A percentile compares a stretch with the other conserved stretches of the same genome.
Conservation (phyloP, 768 basidiomycete genomes). For the Suillus tomentosus region DNA sequence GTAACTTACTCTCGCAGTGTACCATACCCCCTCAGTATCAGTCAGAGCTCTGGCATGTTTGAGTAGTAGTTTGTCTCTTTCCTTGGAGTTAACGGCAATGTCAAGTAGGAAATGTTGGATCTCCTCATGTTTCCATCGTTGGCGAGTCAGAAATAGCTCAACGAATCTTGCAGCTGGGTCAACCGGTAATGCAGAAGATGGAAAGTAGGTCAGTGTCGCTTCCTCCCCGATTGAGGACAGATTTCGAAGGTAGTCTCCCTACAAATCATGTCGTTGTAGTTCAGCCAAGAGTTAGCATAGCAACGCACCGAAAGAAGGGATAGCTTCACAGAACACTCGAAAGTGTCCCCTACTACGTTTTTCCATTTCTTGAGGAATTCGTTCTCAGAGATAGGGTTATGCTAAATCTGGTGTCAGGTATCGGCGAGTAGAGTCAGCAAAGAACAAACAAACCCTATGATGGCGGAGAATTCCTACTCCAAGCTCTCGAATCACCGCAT, state of each 20-base stretch:
- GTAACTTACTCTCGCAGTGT: slow-evolving; percentile 70
- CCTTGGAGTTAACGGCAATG: slow-evolving; percentile 82
- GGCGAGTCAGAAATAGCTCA: slow-evolving; percentile 82
- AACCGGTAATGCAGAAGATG: slow-evolving; percentile 68
- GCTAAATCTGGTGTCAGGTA: slow-evolving; percentile 39
- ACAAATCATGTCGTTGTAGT: slow-evolving; percentile 9
- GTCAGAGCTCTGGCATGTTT: slow-evolving; percentile 84
- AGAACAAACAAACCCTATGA: slow-evolving; percentile 46
- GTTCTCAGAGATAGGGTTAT: slow-evolving; percentile 56
- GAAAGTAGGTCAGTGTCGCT: slow-evolving; percentile 67
- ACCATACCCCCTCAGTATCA: slow-evolving; percentile 68
- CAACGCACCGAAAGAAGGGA: slow-evolving; percentile 62
- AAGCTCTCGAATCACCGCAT: slow-evolving; percentile 66
- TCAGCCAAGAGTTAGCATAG: background rate
- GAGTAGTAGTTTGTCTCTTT: slow-evolving; percentile 82
- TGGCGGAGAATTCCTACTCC: slow-evolving; percentile 74
- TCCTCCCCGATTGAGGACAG: slow-evolving; percentile 36
- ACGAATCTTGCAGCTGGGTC: slow-evolving; percentile 82
- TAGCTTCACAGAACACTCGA: slow-evolving; percentile 62
- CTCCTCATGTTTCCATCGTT: slow-evolving; percentile 77
- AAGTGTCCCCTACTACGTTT: slow-evolving; percentile 74
- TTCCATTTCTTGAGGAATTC: slow-evolving; percentile 72
- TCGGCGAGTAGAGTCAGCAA: background rate
- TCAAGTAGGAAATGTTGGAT: slow-evolving; percentile 82
- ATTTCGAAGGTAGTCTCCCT: slow-evolving; percentile 77